A percentile compares a stretch with the other conserved stretches of the same genome.
Conservation (phyloP, 139 green algal genomes). For the Astrephomene gubernaculifera region DNA sequence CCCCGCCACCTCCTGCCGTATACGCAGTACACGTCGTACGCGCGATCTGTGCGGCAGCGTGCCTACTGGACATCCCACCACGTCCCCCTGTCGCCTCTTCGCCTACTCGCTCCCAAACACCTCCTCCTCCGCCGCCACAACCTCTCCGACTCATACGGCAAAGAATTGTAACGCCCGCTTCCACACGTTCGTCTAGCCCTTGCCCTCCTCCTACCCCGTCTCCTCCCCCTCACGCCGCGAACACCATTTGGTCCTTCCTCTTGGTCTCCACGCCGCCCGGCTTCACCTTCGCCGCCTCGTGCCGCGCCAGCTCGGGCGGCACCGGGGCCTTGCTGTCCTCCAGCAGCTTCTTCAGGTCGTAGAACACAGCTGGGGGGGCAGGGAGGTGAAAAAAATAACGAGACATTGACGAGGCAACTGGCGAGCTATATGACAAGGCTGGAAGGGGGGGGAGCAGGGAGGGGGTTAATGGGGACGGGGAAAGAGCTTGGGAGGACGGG, state of each 20-base stretch:
- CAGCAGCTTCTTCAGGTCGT: conserved; percentile 92
- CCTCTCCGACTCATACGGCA: background rate
- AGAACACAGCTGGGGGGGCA: conserved; percentile 81
- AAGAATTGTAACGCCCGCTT: background rate
- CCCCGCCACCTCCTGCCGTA: too few species aligned
- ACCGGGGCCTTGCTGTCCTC: conserved; percentile 76
- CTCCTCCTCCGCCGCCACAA: background rate
- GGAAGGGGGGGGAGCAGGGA: background rate
- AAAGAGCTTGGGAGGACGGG: background rate
- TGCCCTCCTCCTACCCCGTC: background rate
- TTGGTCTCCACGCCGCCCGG: conserved; percentile 67
- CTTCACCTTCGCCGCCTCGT: conserved; percentile 86
- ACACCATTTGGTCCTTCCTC: conserved; percentile 47
- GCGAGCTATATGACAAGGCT: too few species aligned
- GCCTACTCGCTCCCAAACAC: background rate
- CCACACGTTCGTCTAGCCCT: background rate
- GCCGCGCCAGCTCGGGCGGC: conserved; percentile 76
- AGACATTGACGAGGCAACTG: too few species aligned
- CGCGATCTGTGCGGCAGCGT: too few species aligned
- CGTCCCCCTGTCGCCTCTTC: background rate
- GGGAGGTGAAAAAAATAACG: too few species aligned
- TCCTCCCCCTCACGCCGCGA: conserved; percentile 1
- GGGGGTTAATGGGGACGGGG: background rate
- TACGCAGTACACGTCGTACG: too few species aligned
- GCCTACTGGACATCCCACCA: too few species aligned